A percentile compares a stretch with the other conserved stretches of the same genome.
phyloP scores from a whole-genome alignment of 2,329 filamentous ascomycete species.

The Myrmaecium sp. region DNA sequence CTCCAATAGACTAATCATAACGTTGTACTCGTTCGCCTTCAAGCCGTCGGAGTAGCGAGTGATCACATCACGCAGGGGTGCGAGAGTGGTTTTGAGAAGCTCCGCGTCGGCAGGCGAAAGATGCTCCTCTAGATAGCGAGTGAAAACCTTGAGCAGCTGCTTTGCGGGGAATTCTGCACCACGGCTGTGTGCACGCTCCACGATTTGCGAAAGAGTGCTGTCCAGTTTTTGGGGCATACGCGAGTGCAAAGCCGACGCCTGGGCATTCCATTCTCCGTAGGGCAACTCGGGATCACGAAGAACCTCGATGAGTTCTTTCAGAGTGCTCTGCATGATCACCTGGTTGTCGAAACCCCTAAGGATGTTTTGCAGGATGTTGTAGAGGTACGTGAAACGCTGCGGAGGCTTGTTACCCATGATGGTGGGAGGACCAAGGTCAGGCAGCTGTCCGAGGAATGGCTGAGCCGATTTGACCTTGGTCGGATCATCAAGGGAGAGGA shows the following conservation, averaged over 20 bases:
- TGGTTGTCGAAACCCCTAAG: slow-evolving; percentile 93
- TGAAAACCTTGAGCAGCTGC: slow-evolving; percentile 64
- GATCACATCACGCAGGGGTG: slow-evolving; percentile 63
- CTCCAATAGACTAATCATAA: slow-evolving; percentile 64
- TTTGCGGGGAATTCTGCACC: slow-evolving; percentile 84
- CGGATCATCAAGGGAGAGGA: slow-evolving; percentile 86
- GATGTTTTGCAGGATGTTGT: slow-evolving; percentile 70
- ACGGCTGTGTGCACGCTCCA: slow-evolving; percentile 65
- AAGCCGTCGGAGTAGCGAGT: slow-evolving; percentile 70
- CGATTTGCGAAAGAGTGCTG: slow-evolving; percentile 60
- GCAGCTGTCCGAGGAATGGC: slow-evolving; percentile 81
- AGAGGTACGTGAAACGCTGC: slow-evolving; percentile 66
- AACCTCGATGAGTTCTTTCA: slow-evolving; percentile 81
- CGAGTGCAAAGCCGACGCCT: slow-evolving; percentile 90
- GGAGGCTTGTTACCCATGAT: slow-evolving; percentile 82
- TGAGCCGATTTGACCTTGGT: slow-evolving; percentile 92
- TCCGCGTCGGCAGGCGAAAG: slow-evolving; percentile 56
- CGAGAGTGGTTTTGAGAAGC: slow-evolving; percentile 53
- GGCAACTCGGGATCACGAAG: slow-evolving; percentile 79
- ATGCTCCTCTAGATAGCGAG: slow-evolving; percentile 79
- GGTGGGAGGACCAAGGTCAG: slow-evolving; percentile 69
- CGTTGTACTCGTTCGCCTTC: slow-evolving; percentile 74
- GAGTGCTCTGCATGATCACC: slow-evolving; percentile 74
- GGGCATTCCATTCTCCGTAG: slow-evolving; percentile 90
- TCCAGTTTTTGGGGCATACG: slow-evolving; percentile 95